Percentiles rank a stretch among this genome's conserved stretches.
phyloP scores from a whole-genome alignment of 371 early-diverging fungal genomes.

The Rhizopus delemar region DNA sequence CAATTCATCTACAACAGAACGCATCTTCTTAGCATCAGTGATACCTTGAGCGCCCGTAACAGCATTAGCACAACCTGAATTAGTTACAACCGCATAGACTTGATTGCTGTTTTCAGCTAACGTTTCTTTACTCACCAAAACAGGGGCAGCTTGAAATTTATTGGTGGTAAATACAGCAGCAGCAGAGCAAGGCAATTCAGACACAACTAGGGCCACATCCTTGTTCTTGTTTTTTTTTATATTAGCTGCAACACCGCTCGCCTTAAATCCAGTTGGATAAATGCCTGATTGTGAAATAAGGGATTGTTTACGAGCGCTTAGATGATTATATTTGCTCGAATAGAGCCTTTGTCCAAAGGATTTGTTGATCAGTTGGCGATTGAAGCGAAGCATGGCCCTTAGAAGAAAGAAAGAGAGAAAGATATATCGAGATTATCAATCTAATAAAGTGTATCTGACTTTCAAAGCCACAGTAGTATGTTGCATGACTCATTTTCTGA shows the following conservation, averaged over 20 bases:
- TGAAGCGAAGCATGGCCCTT: conserved; percentile 16
- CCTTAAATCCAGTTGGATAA: conserved; percentile 85
- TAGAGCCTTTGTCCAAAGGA: conserved; percentile 14
- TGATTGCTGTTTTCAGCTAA: conserved; percentile 52
- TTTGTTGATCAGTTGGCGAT: background rate
- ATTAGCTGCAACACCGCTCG: conserved; percentile 72
- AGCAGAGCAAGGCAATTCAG: conserved; percentile 73
- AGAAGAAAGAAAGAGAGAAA: conserved; percentile 6
- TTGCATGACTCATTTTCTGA: background rate
- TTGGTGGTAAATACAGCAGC: conserved; percentile 94
- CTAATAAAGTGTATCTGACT: background rate
- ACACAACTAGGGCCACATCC: conserved; percentile 84
- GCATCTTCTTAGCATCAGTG: conserved; percentile 77
- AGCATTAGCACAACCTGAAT: conserved; percentile 96
- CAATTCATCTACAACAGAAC: conserved; percentile 53
- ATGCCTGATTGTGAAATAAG: conserved; percentile 54
- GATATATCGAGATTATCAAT: background rate
- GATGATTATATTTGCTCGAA: conserved; percentile 30
- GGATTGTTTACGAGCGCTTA: conserved; percentile 43
- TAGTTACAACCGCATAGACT: conserved; percentile 76
- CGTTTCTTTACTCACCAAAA: conserved; percentile 69
- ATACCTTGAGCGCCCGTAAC: conserved; percentile 89
- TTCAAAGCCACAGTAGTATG: conserved; percentile 1
- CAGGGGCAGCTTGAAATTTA: conserved; percentile 91
- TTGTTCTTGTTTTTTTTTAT: conserved; percentile 79